These are phyloP conservation scores for Oryza coarctata DNA, from an alignment of 176 grass and related monocot species.

Conservation along the genomic window DNA sequence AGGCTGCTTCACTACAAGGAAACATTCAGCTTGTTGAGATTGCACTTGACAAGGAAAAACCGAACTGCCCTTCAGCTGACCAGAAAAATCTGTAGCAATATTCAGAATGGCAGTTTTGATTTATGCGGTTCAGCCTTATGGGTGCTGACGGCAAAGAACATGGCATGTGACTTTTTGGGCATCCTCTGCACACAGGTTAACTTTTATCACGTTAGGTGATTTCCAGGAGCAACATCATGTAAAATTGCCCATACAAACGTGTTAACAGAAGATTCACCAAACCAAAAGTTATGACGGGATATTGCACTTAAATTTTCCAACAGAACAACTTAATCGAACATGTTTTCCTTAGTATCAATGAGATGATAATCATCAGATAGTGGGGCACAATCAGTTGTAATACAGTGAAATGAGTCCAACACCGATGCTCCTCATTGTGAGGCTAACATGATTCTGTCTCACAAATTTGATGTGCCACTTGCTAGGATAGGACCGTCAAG, in stretches of 20 bases:
- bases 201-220: neutral
- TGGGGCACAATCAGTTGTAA: neutral
- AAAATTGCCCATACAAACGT: neutral
- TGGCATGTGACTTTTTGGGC: neutral
- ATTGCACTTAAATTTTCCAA: neutral
- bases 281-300: neutral
- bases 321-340: neutral
- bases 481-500: neutral
- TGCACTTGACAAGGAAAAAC: constrained; percentile 36
- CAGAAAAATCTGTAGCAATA: neutral
- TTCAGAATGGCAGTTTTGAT: neutral
- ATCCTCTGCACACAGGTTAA: neutral
- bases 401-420: neutral
- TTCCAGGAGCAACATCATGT: neutral
- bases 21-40: constrained; percentile 89
- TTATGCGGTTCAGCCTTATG: neutral
- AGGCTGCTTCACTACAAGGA: constrained; percentile 61
- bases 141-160: neutral
- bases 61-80: neutral
- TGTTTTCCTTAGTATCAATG: neutral
- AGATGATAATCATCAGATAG: neutral
- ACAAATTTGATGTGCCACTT: neutral
- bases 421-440: neutral
- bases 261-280: neutral
- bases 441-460: neutral